Conservation (phyloP, 2,329 filamentous ascomycete genomes). For the Diaporthe citri region DNA sequence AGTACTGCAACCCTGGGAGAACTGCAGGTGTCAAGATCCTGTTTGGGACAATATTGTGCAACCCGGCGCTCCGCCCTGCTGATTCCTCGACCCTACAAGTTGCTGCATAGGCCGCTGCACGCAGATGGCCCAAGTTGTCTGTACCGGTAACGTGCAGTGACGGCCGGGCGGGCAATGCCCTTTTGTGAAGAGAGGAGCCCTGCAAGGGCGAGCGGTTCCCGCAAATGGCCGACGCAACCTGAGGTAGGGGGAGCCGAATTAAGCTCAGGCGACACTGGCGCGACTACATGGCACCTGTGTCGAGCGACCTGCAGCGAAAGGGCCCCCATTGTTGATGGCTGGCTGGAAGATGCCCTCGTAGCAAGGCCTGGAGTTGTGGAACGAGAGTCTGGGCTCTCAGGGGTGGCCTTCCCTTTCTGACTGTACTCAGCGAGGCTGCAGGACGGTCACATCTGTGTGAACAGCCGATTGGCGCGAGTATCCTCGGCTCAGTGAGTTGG, state of each 20-base stretch:
- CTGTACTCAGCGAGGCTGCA: constrained; percentile 36
- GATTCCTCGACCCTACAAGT: background rate
- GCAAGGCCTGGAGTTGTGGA: constrained; percentile 17
- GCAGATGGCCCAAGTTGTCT: background rate
- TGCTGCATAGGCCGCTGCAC: constrained; percentile 4
- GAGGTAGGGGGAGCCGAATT: constrained; percentile 12
- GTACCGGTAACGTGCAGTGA: background rate
- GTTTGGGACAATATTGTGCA: constrained; percentile 31
- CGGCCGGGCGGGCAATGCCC: constrained; percentile 6
- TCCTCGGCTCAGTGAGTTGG: constrained; percentile 6
- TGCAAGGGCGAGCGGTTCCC: constrained; percentile 15
- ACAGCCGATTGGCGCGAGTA: constrained; percentile 29
- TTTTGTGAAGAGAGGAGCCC: background rate
- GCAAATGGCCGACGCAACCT: background rate
- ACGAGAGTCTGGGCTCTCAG: constrained; percentile 20
- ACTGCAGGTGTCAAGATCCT: constrained; percentile 36
- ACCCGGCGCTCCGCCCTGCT: constrained; percentile 25
- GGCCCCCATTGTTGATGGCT: constrained; percentile 8
- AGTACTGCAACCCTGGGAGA: constrained; percentile 20
- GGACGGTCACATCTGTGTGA: constrained; percentile 32
- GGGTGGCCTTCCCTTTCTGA: constrained; percentile 24
- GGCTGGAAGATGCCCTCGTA: constrained; percentile 29
- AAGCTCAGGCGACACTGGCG: constrained; percentile 2
- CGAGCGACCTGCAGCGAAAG: constrained; percentile 17
- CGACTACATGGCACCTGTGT: background rate